Conservation (phyloP, 1,139 yeast species). For the Scheffersomyces segobiensis region DNA sequence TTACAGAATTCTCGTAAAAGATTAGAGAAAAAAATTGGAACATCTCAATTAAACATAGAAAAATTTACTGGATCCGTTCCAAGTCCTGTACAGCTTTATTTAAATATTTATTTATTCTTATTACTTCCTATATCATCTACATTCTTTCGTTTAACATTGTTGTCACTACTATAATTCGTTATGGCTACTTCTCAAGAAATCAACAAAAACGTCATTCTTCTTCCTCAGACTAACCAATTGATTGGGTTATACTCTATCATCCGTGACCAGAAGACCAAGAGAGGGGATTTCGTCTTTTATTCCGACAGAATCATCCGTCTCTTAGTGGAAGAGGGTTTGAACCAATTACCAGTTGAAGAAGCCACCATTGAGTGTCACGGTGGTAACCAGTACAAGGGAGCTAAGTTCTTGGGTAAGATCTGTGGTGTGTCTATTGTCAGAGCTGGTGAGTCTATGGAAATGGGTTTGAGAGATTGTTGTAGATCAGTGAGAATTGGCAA, state of each 20-base stretch:
- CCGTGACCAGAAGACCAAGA: conserved; percentile 72
- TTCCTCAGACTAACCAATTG: conserved; percentile 89
- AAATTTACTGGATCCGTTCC: neutral
- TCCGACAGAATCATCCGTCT: conserved; percentile 91
- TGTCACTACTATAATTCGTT: neutral
- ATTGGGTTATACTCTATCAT: conserved; percentile 86
- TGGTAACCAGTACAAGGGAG: conserved; percentile 73
- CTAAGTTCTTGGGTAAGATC: conserved; percentile 81
- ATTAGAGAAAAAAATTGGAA: neutral
- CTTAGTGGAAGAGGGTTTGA: conserved; percentile 91
- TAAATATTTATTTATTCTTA: neutral
- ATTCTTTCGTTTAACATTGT: neutral
- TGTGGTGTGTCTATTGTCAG: conserved; percentile 97
- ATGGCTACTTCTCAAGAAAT: conserved; percentile 27
- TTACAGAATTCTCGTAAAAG: neutral
- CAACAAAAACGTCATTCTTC: conserved; percentile 58
- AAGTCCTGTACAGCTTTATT: neutral
- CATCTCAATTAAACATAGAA: neutral
- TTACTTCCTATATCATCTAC: neutral
- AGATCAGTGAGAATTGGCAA: conserved; percentile 95
- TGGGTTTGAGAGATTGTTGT: conserved; percentile 93
- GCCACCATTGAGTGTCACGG: conserved; percentile 74
- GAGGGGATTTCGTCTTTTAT: conserved; percentile 93
- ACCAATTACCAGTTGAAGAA: conserved; percentile 82
- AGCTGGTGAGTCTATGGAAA: conserved; percentile 99